Percentiles rank a stretch among this genome's conserved stretches.
These are phyloP conservation scores for Pueraria montana DNA, from an alignment of 306 rosid genomes.

Conservation along the genomic window DNA sequence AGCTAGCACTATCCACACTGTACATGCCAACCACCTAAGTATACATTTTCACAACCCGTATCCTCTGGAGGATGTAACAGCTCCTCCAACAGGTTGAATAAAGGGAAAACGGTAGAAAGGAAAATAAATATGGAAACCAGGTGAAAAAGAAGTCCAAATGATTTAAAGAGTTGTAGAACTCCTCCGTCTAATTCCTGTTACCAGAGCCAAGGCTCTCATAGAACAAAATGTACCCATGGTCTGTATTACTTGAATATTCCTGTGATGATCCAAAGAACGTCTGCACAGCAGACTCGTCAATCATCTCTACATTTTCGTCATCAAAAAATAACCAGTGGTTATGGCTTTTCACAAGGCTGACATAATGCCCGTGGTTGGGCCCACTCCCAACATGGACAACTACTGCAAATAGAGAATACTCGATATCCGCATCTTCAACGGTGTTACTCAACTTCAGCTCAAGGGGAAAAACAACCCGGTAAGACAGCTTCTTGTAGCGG, in stretches of 20 bases:
- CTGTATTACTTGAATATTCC: constrained; percentile 95
- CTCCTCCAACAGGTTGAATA: constrained; percentile 76
- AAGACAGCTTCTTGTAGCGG: constrained; percentile 93
- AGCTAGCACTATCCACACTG: constrained; percentile 81
- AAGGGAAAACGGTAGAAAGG: constrained; percentile 33
- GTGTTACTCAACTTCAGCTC: constrained; percentile 98
- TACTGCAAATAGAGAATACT: constrained; percentile 95
- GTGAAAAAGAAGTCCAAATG: constrained; percentile 54
- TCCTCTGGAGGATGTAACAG: constrained; percentile 67
- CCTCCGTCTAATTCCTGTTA: constrained; percentile 66
- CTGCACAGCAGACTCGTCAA: constrained; percentile 97
- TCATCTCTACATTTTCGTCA: constrained; percentile 98
- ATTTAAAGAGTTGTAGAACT: constrained; percentile 53
- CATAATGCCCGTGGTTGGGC: constrained; percentile 99
- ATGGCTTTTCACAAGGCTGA: constrained; percentile 99
- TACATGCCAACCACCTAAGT: constrained; percentile 85
- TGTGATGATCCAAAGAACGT: constrained; percentile 99
- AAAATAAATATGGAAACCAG: constrained; percentile 61
- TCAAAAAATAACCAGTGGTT: constrained; percentile 99
- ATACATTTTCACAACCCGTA: constrained; percentile 77
- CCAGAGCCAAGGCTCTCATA: constrained; percentile 84
- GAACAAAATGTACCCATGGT: constrained; percentile 97
- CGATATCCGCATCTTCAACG: constrained; percentile 85
- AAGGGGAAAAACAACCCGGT: constrained; percentile 94
- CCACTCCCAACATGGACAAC: constrained; percentile 99